Evolutionary conservation across 805 yeast species (phyloP), one percentile per base, ranked within the genome.

Genomic region (Kregervanrija pseudodelftensis): DNA sequence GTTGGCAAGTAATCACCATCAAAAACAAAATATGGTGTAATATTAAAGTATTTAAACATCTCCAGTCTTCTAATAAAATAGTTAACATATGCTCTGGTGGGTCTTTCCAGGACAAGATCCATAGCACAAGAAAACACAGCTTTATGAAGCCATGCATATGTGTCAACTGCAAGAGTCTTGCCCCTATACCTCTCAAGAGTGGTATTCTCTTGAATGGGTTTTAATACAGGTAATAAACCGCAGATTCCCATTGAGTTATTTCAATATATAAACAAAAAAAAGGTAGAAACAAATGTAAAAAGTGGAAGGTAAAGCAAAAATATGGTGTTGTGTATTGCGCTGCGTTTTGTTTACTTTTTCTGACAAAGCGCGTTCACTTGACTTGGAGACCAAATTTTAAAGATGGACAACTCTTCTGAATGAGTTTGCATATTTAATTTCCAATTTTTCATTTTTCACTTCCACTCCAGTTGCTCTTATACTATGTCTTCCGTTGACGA

Each of bases 61-160:
- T 74, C 69, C 4, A 91, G 70, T 52, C 81, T 76, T 50, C 77
- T 79, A 60, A 79, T 65, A 41, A 90, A 80, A 54, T 81, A 88
- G 31, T 76, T 79, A 34, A 91, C 62, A 59, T 85, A 85, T 56
- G 77, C 73, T n/a, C 72, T 69, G 0, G 98, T 87, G 1, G 89
- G 87, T 41, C 66, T 62, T 10, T 77, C 85, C 42, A 76, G 68
- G 8, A 88, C 87, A 39, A 93, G 66, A 41, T 93, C 96, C 63
- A 75, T 78, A 0, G 97, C 85, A 64, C 98, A 90, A 13, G 87
- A 69, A 41, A 82, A 75, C 3, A 86, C 80, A 4, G 93, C 90
- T 50, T 86, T 77, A 64, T 93, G 99, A 5, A 93, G 74, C 99
- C 99, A 93, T 1, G 96, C 89, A 58, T 88, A 93, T 0, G 95